Percentiles rank a stretch among this genome's conserved stretches.
These are phyloP conservation scores for Tetraselmis chui DNA, from an alignment of 139 green algal species.

Conservation along the genomic window DNA sequence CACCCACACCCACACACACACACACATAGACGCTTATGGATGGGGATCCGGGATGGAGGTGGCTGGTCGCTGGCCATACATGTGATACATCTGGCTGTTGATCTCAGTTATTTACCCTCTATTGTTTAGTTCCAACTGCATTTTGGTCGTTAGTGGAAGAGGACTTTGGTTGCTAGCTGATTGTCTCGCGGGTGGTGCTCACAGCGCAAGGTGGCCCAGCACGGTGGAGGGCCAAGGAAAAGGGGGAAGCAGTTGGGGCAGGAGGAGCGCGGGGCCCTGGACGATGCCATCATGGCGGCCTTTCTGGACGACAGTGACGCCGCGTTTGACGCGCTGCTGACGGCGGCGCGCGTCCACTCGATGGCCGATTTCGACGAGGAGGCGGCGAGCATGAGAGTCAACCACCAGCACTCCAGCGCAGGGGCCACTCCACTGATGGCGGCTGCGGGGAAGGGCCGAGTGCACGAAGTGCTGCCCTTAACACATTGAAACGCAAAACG, in stretches of 20 bases:
- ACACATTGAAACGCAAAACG: no score
- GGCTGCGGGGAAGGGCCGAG: slow-evolving; percentile 55
- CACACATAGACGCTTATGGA: no score
- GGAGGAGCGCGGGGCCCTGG: slow-evolving; percentile 17
- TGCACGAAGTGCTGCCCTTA: slow-evolving; percentile 38
- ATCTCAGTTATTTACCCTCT: no score
- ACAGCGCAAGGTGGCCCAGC: not conserved
- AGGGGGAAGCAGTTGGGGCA: not conserved
- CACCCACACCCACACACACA: no score
- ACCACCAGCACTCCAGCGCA: slow-evolving; percentile 28
- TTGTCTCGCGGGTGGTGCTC: no score
- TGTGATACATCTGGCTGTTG: no score
- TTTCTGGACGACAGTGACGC: slow-evolving; percentile 24
- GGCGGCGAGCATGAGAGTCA: slow-evolving; percentile 15
- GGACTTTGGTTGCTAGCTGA: no score
- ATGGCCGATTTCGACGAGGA: slow-evolving; percentile 21
- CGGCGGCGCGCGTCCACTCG: not conserved
- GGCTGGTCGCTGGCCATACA: no score
- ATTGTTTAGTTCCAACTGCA: no score
- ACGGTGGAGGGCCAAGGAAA: no score
- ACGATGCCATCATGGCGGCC: slow-evolving; percentile 11
- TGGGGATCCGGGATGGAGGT: no score
- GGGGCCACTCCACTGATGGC: slow-evolving; percentile 73
- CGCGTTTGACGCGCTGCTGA: slow-evolving; percentile 35
- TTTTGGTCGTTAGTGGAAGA: no score